phyloP scores from a whole-genome alignment of 139 green algal genomes.

The Coccomyxa sp. region DNA sequence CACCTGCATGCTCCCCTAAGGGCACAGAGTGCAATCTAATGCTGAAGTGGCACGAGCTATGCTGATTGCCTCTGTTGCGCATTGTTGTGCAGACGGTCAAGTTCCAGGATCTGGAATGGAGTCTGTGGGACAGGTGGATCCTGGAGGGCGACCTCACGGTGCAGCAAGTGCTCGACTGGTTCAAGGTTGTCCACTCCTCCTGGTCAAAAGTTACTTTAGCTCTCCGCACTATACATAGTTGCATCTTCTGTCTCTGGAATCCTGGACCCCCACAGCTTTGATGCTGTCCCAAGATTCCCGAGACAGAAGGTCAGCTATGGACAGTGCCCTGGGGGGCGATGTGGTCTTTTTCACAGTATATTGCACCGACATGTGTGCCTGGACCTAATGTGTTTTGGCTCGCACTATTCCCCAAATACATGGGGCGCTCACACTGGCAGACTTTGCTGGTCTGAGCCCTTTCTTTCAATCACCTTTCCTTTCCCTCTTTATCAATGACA shows the following conservation, averaged over 20 bases:
- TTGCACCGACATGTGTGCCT: too few relatives aligned
- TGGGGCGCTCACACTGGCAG: too few relatives aligned
- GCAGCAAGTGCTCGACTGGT: slow-evolving; percentile 92
- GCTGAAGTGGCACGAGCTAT: not conserved
- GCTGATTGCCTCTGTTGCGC: not conserved
- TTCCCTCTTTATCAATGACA: not conserved
- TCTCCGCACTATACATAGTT: too few relatives aligned
- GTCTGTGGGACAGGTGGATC: slow-evolving; percentile 95
- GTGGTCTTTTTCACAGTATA: too few relatives aligned
- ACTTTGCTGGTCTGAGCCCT: not conserved
- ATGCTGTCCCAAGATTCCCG: too few relatives aligned
- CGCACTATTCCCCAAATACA: too few relatives aligned
- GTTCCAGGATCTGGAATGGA: slow-evolving; percentile 80
- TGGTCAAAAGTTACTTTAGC: not conserved
- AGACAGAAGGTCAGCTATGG: too few relatives aligned
- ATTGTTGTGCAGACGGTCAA: slow-evolving; percentile 29
- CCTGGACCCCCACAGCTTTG: too few relatives aligned
- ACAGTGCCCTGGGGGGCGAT: too few relatives aligned
- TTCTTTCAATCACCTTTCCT: not conserved
- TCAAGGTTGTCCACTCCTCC: slow-evolving; percentile 37
- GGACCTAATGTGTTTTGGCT: too few relatives aligned
- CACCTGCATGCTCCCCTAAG: not conserved
- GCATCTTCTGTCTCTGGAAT: too few relatives aligned
- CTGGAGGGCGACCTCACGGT: slow-evolving; percentile 94
- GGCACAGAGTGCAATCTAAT: not conserved